A percentile compares a stretch with the other conserved stretches of the same genome.
phyloP scores from a whole-genome alignment of 1,139 yeast species.

The Geotrichum aggregatum region DNA sequence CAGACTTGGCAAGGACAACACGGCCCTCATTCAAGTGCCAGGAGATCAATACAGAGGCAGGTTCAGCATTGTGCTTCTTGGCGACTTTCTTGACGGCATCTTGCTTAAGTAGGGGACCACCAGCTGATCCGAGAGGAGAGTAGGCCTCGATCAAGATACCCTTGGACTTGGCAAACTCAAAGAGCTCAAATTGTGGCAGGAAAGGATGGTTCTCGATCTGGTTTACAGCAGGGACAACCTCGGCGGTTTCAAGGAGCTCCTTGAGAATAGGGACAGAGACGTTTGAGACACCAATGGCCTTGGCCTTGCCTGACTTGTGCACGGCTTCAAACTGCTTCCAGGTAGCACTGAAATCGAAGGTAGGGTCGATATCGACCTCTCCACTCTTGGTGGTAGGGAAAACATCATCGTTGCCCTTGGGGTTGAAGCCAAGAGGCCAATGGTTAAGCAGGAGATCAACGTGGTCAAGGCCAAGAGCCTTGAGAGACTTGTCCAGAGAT shows the following conservation, averaged over 20 bases:
- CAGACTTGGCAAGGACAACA: constrained; percentile 73
- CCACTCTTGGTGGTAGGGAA: constrained; percentile 47
- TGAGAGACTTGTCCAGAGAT: constrained; percentile 60
- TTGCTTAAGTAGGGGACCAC: constrained; percentile 60
- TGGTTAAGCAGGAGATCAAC: constrained; percentile 81
- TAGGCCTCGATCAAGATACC: constrained; percentile 67
- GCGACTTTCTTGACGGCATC: constrained; percentile 51
- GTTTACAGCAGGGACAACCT: constrained; percentile 61
- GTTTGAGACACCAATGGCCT: constrained; percentile 77
- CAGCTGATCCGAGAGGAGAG: constrained; percentile 70
- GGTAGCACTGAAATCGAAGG: constrained; percentile 59
- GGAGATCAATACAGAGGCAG: constrained; percentile 62
- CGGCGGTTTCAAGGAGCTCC: constrained; percentile 50
- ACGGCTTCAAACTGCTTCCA: constrained; percentile 66
- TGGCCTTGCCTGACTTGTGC: constrained; percentile 53
- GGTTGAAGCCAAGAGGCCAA: constrained; percentile 70
- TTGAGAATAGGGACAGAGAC: constrained; percentile 56
- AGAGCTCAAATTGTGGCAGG: constrained; percentile 63
- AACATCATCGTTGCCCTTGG: constrained; percentile 41
- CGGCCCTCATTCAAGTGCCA: constrained; percentile 72
- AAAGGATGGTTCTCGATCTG: constrained; percentile 76
- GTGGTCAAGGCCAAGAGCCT: constrained; percentile 68
- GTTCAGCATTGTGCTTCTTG: constrained; percentile 49
- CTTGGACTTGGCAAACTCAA: constrained; percentile 51
- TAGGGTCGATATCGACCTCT: constrained; percentile 42